These are phyloP conservation scores for Candida loeiensis DNA, from an alignment of 805 yeast genomes.

Conservation along the genomic window DNA sequence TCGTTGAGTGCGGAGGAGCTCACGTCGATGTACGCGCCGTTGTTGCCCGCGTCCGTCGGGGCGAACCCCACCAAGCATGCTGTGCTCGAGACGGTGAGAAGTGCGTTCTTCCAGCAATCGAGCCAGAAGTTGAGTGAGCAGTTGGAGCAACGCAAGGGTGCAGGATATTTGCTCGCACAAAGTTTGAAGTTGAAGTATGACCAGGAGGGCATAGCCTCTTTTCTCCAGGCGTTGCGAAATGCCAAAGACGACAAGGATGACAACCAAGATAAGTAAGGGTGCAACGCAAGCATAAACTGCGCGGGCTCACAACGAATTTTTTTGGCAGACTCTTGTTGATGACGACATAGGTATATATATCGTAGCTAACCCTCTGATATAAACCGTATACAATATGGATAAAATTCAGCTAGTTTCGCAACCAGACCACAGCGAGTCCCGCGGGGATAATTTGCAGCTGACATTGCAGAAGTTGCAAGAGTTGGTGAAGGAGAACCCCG, in stretches of 20 bases:
- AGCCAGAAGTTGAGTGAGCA: conserved; percentile 40
- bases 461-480: conserved; percentile 25
- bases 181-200: conserved; percentile 46
- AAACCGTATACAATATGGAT: conserved; percentile 11
- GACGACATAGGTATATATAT: not conserved
- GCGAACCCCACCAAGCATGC: conserved; percentile 30
- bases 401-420: conserved; percentile 28
- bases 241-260: conserved; percentile 12
- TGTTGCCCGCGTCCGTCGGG: conserved; percentile 43
- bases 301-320: not conserved
- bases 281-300: not conserved
- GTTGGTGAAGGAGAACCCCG: conserved; percentile 18
- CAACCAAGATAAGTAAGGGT: conserved; percentile 8
- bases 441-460: not conserved
- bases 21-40: conserved; percentile 27
- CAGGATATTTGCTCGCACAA: conserved; percentile 47
- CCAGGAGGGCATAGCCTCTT: conserved; percentile 56
- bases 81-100: conserved; percentile 41
- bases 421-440: conserved; percentile 10
- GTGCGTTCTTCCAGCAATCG: conserved; percentile 48
- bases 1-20: conserved; percentile 33
- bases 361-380: not conserved
- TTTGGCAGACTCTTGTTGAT: not conserved
- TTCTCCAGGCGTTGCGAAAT: conserved; percentile 42
- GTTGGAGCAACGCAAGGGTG: conserved; percentile 36